Evolutionary conservation across 129 eudicot genomes (phyloP), one percentile per base, ranked within the genome.

Genomic region (Mikania micrantha): DNA sequence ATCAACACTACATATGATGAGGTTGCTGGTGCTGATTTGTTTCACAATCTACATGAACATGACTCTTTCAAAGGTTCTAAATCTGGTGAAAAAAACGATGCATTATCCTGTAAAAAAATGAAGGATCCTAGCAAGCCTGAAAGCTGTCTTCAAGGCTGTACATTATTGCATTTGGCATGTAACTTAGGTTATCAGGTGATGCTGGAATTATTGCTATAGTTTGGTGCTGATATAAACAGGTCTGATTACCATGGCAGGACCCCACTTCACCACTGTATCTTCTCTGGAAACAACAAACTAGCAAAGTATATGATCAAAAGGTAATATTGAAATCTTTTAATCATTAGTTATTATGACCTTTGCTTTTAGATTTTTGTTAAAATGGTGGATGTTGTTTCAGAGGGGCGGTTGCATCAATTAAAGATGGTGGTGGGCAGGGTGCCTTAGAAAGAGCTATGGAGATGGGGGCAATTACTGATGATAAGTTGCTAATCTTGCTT

Each of bases 361-460:
- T 19, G 16, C 24, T 53, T 24, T 11, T 22, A 53, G 60, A 52
- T 52, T 48, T 25, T 16, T 52, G 29, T 48, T 54, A 36, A 27
- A 54, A 54, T 13, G 2, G 9, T 21, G n/a, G 10, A n/a, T 73
- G 40, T 68, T 64, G 66, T 66, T 74, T 47, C 79, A 93, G 99
- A 81, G 97, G 99, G 76, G 97, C 97, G 15, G 59, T 70, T 32
- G 78, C 79, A 57, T 80, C 95, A 8, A 83, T 87, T 25, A 89
- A 81, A 73, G 99, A 94, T 34, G 87, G 81, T 56, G 95, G 87
- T 2, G 99, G 99, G 22, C 75, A 76, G 12, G 79, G 82, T 48
- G 90, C 93, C 40, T 67, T 94, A 48, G 99, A 94, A 62, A 79
- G 99, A 75, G 99, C 97, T 4, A 94, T 94, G 99, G 99, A 94